Percentiles rank a stretch among this genome's conserved stretches.
These are phyloP conservation scores for Daldinia concentrica DNA, from an alignment of 495 filamentous ascomycete genomes.

Conservation along the genomic window DNA sequence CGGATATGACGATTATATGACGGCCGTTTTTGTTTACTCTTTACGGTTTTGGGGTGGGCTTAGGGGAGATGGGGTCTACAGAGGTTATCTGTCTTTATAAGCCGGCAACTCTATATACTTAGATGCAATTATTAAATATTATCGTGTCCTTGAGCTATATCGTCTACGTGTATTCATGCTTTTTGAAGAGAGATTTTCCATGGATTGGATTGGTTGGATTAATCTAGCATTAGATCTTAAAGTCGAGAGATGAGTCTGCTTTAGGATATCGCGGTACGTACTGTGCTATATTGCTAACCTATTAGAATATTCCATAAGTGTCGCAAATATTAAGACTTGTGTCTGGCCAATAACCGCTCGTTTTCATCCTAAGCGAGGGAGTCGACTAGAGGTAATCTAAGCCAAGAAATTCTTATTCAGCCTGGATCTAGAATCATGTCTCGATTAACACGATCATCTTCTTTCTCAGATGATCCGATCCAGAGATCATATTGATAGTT, in stretches of 20 bases:
- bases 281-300: too few relatives aligned
- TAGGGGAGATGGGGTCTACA: not conserved
- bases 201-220: not conserved
- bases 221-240: not conserved
- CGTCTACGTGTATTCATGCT: not conserved
- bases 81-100: not conserved
- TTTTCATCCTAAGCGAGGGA: too few relatives aligned
- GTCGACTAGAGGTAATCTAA: too few relatives aligned
- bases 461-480: not conserved
- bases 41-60: not conserved
- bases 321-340: too few relatives aligned
- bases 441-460: not conserved
- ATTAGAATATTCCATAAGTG: too few relatives aligned
- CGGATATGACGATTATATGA: slow-evolving; percentile 16
- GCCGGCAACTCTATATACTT: not conserved
- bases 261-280: too few relatives aligned
- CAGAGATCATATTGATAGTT: not conserved
- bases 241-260: too few relatives aligned
- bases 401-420: not conserved
- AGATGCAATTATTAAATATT: not conserved
- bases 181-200: not conserved
- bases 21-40: slow-evolving; percentile 2
- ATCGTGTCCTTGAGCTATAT: not conserved
- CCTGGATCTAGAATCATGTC: not conserved
- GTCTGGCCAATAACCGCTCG: too few relatives aligned